phyloP scores from a whole-genome alignment of 352 stramenopile genomes.

The Phytophthora aleatoria region DNA sequence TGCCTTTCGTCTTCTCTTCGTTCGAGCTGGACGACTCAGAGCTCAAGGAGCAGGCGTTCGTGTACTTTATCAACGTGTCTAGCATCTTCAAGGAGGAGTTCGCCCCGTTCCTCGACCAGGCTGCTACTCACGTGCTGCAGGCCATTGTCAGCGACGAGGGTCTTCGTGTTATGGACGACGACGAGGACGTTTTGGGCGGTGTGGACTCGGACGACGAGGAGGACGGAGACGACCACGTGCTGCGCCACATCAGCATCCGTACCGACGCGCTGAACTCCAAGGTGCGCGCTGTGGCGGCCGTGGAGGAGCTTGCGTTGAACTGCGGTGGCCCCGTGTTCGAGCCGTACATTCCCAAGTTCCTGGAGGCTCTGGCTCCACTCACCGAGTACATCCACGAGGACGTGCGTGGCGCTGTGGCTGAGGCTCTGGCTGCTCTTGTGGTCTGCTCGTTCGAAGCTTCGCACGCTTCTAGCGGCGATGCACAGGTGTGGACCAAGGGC shows the following conservation, averaged over 20 bases:
- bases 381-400: conserved; percentile 90
- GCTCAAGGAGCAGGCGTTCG: conserved; percentile 98
- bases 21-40: conserved; percentile 94
- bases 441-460: conserved; percentile 87
- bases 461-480: conserved; percentile 78
- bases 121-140: conserved; percentile 70
- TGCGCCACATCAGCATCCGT: conserved; percentile 87
- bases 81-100: conserved; percentile 99
- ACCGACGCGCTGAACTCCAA: conserved; percentile 88
- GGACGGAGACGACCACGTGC: conserved; percentile 67
- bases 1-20: conserved; percentile 95
- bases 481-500: conserved; percentile 85
- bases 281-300: conserved; percentile 76
- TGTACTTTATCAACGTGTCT: conserved; percentile 98
- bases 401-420: conserved; percentile 77
- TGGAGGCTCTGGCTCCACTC: conserved; percentile 77
- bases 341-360: conserved; percentile 83
- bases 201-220: conserved; percentile 85
- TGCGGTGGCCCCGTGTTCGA: conserved; percentile 76
- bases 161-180: conserved; percentile 72
- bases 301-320: conserved; percentile 88
- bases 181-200: conserved; percentile 72
- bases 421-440: conserved; percentile 78
- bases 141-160: conserved; percentile 81
- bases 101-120: conserved; percentile 89